Base-by-base conservation (phyloP, 2,329 filamentous ascomycete species). In the Stenocarpella maydis region DNA sequence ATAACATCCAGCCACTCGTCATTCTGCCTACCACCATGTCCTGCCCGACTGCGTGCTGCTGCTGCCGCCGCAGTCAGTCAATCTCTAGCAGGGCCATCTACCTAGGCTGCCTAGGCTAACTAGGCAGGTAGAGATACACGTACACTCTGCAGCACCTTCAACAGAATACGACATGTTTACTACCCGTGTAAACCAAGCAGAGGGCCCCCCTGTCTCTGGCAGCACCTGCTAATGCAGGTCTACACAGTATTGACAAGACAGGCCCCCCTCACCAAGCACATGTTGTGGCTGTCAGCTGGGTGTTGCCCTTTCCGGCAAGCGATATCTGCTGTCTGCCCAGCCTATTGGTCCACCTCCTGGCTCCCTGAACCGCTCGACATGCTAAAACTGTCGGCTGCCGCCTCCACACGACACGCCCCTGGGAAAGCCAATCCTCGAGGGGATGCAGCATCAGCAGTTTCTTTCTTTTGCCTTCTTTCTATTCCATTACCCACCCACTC, bases 241-340 rank as follows among this genome's bases (percentile, higher is more conserved):
- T n/a, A n/a, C n/a, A n/a, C n/a, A n/a, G n/a, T n/a, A n/a, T n/a
- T n/a, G n/a, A n/a, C n/a, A n/a, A n/a, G n/a, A n/a, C n/a, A n/a
- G n/a, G n/a, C 31, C 64, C 28, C 31, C 52, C 52, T 49, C 52
- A 67, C 52, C 34, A 21, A 49, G 31, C 65, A 58, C 53, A 50
- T 67, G 52, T 63, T 52, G 52, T 58, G 61, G 31, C 39, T 67
- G 52, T 61, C 64, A 39, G n/a, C n/a, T 55, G 61, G 37, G 2
- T 49, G 41, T 49, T 67, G 52, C 65, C 65, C 28, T 50, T 58
- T 58, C 65, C 41, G 65, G 65, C 45, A 67, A 67, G 52, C 34
- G 12, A 67, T 12, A 43, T 58, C 41, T 28, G 53, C 53, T 50
- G 45, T 67, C 21, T 52, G 41, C 21, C n/a, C 21, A 15, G 54